Evolutionary conservation across 441 rosid species (phyloP).

Genomic region (Populus hybrid): DNA sequence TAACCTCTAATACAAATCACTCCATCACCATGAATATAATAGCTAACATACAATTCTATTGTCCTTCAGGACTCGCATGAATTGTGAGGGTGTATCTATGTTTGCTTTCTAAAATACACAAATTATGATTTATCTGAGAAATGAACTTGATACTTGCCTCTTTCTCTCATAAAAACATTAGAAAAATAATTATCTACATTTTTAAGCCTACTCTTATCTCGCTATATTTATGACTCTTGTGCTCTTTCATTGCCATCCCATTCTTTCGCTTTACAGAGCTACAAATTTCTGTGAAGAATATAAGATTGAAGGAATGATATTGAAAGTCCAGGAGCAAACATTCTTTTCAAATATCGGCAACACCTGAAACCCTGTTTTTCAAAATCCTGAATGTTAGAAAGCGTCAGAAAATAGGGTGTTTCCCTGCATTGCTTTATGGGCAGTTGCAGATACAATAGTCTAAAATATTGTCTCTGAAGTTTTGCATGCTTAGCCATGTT

Average conservation of each 20-base stretch:
- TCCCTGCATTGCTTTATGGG: background rate
- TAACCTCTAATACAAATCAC: background rate
- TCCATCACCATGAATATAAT: background rate
- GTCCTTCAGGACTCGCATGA: background rate
- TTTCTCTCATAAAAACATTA: too few species aligned
- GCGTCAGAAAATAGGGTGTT: background rate
- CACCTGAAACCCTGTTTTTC: background rate
- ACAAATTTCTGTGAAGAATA: background rate
- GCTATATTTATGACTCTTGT: background rate
- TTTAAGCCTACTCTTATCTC: background rate
- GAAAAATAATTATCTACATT: background rate
- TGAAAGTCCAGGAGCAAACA: background rate
- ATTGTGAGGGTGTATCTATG: background rate
- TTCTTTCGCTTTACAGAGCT: background rate
- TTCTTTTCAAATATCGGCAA: background rate
- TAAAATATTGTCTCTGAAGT: background rate
- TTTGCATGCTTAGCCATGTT: background rate
- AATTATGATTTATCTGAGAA: background rate
- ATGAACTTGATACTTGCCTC: background rate
- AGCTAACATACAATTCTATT: background rate
- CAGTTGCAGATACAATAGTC: background rate
- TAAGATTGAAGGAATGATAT: background rate
- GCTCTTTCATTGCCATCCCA: background rate
- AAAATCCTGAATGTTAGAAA: background rate
- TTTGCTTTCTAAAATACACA: background rate